A percentile compares a stretch with the other conserved stretches of the same genome.
These are phyloP conservation scores for Emmonsiellopsis sp. DNA, from an alignment of 2,329 filamentous ascomycete species.

Conservation along the genomic window DNA sequence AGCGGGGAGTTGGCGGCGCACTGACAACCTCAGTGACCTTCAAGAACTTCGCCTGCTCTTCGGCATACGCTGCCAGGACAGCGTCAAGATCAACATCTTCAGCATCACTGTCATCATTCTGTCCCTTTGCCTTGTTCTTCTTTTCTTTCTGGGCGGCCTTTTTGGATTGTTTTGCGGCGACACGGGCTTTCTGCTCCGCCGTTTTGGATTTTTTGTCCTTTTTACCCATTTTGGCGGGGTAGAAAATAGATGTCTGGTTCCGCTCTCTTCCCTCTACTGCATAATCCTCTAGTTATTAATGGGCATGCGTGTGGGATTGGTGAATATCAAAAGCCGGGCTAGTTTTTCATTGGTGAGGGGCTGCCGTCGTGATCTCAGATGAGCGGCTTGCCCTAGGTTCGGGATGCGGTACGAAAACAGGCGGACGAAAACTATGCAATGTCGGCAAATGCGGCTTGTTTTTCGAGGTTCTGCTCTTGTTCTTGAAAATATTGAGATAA, in stretches of 20 bases:
- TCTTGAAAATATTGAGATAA: too few relatives aligned
- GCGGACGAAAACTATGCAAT: too few relatives aligned
- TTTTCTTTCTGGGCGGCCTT: constrained; percentile 70
- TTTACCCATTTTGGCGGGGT: constrained; percentile 33
- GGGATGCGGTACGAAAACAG: too few relatives aligned
- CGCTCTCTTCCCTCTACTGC: background rate
- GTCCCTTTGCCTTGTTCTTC: constrained; percentile 60
- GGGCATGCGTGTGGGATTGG: background rate
- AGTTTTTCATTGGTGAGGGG: too few relatives aligned
- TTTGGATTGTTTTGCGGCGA: constrained; percentile 69
- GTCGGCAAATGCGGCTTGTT: too few relatives aligned
- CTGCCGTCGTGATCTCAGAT: too few relatives aligned
- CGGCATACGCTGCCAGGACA: constrained; percentile 85
- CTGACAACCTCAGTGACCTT: constrained; percentile 79
- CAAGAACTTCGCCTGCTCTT: constrained; percentile 85
- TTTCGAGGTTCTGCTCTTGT: too few relatives aligned
- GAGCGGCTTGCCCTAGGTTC: too few relatives aligned
- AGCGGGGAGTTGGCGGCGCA: constrained; percentile 65
- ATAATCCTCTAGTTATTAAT: background rate
- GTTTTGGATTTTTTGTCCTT: constrained; percentile 50
- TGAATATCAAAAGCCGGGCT: too few relatives aligned
- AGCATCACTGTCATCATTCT: constrained; percentile 70
- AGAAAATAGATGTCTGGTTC: background rate
- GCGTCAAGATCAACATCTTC: constrained; percentile 91
- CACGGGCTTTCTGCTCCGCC: constrained; percentile 47